phyloP scores from a whole-genome alignment of 768 basidiomycete species.

The Rhizopogon vinicolor region DNA sequence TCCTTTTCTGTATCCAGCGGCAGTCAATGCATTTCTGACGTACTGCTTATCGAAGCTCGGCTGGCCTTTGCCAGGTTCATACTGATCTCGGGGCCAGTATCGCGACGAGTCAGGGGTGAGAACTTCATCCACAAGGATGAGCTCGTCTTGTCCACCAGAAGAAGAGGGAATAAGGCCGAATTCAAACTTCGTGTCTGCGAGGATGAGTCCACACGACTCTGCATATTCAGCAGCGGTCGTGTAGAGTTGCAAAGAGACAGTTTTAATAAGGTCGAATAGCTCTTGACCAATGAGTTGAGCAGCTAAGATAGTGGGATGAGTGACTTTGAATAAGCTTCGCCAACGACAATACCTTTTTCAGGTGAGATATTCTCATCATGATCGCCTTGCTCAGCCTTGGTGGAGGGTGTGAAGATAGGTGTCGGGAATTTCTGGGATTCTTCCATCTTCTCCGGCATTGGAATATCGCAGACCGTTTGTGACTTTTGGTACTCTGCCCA shows the following conservation, averaged over 20 bases:
- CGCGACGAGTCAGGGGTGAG: constrained; percentile 96
- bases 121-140: constrained; percentile 94
- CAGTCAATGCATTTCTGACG: constrained; percentile 83
- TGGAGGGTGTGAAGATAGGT: constrained; percentile 93
- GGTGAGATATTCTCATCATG: constrained; percentile 98
- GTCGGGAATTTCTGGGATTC: constrained; percentile 81
- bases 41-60: constrained; percentile 98
- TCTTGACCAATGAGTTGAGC: constrained; percentile 61
- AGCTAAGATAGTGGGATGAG: constrained; percentile 35
- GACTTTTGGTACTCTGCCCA: constrained; percentile 91
- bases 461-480: constrained; percentile 85
- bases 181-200: constrained; percentile 99
- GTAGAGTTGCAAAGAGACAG: constrained; percentile 61
- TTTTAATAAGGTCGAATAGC: constrained; percentile 57
- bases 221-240: constrained; percentile 73
- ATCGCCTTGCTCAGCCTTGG: constrained; percentile 89
- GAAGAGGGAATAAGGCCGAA: constrained; percentile 72
- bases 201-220: constrained; percentile 72
- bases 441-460: constrained; percentile 65
- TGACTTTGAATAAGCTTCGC: not conserved
- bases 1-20: constrained; percentile 69
- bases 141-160: constrained; percentile 31
- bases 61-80: constrained; percentile 71
- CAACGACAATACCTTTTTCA: constrained; percentile 49
- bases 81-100: constrained; percentile 85